Percentiles rank a stretch among this genome's conserved stretches.
phyloP scores from a whole-genome alignment of 2,329 filamentous ascomycete genomes.

The Arthrobotrys musiformis region DNA sequence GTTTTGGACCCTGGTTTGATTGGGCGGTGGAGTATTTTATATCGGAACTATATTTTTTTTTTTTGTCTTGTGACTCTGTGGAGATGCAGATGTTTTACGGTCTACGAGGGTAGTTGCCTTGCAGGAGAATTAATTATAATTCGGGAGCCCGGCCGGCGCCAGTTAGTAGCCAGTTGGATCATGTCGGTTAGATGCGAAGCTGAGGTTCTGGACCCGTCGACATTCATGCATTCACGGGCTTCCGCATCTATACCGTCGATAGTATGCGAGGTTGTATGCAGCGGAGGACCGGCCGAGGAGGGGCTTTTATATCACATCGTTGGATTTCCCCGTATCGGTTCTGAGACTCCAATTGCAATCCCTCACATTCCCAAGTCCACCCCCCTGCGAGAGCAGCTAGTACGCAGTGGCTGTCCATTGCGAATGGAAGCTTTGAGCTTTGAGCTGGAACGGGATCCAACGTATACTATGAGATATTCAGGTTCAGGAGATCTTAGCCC shows the following conservation, averaged over 20 bases:
- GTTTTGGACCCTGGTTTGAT: slow-evolving; percentile 30
- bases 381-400: slow-evolving; percentile 15
- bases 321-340: not conserved
- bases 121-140: too few relatives aligned
- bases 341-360: not conserved
- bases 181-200: too few relatives aligned
- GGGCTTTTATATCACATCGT: slow-evolving; percentile 41
- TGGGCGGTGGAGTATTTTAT: slow-evolving; percentile 15
- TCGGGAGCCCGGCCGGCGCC: slow-evolving; percentile 1
- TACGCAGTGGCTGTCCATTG: not conserved
- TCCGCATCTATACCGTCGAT: not conserved
- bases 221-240: not conserved
- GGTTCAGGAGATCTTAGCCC: slow-evolving; percentile 33
- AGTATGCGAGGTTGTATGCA: not conserved
- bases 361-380: not conserved
- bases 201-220: slow-evolving; percentile 30
- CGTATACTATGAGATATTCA: not conserved
- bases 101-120: not conserved
- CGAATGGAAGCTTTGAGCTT: not conserved
- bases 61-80: slow-evolving; percentile 3
- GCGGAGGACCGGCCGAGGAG: slow-evolving; percentile 19
- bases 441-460: slow-evolving; percentile 5
- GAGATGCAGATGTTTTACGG: not conserved
- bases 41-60: not conserved
- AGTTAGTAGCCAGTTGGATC: too few relatives aligned